Evolutionary conservation across 495 filamentous ascomycete genomes (phyloP).

Genomic region (Tuber aestivum): DNA sequence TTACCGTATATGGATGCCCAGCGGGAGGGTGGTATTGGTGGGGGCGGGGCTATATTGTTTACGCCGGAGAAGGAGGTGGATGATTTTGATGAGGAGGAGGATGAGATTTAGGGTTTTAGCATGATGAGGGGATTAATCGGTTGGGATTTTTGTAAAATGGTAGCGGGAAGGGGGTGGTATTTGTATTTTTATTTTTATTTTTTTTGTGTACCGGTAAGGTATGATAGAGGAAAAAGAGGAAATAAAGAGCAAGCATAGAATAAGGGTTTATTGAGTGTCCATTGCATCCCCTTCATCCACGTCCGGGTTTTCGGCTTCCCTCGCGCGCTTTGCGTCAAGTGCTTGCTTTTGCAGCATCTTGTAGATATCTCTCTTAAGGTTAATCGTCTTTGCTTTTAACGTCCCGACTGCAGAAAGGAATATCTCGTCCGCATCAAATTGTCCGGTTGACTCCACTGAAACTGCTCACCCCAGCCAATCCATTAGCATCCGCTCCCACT

Average conservation of each 20-base stretch:
- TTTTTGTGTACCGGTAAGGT: no score
- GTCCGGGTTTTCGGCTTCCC: conserved; percentile 10
- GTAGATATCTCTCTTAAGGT: conserved; percentile 57
- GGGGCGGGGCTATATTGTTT: conserved; percentile 85
- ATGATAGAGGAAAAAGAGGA: background rate
- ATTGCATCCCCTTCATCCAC: background rate
- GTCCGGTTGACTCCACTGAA: conserved; percentile 86
- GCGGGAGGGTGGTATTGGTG: conserved; percentile 64
- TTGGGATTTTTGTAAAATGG: background rate
- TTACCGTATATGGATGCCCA: conserved; percentile 96
- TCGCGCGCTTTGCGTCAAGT: conserved; percentile 27
- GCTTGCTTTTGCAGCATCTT: conserved; percentile 41
- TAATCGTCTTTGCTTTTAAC: conserved; percentile 69
- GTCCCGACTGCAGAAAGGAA: conserved; percentile 82
- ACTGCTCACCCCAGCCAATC: conserved; percentile 40
- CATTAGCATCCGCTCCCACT: background rate
- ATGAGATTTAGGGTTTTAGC: conserved; percentile 66
- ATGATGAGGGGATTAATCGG: background rate
- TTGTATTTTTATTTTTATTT: no score
- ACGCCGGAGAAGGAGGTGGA: conserved; percentile 87
- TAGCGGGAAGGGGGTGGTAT: background rate
- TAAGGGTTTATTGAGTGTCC: conserved; percentile 1
- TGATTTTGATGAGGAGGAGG: conserved; percentile 98
- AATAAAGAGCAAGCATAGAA: background rate
- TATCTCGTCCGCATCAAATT: conserved; percentile 81